Base-by-base conservation (phyloP, 2,329 filamentous ascomycete species). In the Fusarium palustre region DNA sequence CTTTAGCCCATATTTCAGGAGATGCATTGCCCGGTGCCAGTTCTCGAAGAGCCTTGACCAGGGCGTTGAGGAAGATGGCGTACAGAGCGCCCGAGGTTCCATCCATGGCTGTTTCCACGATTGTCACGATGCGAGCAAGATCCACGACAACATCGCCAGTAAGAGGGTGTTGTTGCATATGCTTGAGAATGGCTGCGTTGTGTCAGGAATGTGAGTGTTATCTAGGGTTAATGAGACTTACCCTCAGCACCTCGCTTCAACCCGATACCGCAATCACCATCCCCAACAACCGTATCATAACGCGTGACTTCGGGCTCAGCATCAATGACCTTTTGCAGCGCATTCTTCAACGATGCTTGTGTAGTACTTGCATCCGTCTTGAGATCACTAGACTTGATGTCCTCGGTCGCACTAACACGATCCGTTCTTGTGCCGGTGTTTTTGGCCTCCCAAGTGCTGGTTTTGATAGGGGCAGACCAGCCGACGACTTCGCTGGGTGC, bases 211-310 rank as follows among this genome's bases (percentile, higher is more conserved):
- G 31, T 9, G 16, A 11, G 2, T 30, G 10, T 36, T 12, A 9
- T 20, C 9, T 33, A 20, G 16, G 7, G 18, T 28, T 33, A 22
- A 11, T 20, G n/a, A 24, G 24, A 73, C 80, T 77, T 79, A 86
- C 84, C 88, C 84, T 97, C 91, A n/a, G 94, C 93, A 49, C 94
- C 94, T 66, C 93, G 89, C 82, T 93, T 93, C 65, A 97, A 83
- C 7, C 93, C 93, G 60, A 93, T 92, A 12, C 94, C 94, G 75
- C 94, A 97, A 79, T 97, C 94, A 47, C 94, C 94, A 76, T 97
- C 94, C 42, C 94, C 94, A 25, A 97, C 93, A 15, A 96, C 88
- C 0, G 93, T 97, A 76, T 93, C 91, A 73, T 88, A 93, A 50
- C 82, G 86, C 0, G 91, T 93, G 52, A 93, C 85, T 52, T 92